A percentile compares a stretch with the other conserved stretches of the same genome.
These are phyloP conservation scores for Giardia duodenalis DNA, from an alignment of 208 protist genomes.

Conservation along the genomic window DNA sequence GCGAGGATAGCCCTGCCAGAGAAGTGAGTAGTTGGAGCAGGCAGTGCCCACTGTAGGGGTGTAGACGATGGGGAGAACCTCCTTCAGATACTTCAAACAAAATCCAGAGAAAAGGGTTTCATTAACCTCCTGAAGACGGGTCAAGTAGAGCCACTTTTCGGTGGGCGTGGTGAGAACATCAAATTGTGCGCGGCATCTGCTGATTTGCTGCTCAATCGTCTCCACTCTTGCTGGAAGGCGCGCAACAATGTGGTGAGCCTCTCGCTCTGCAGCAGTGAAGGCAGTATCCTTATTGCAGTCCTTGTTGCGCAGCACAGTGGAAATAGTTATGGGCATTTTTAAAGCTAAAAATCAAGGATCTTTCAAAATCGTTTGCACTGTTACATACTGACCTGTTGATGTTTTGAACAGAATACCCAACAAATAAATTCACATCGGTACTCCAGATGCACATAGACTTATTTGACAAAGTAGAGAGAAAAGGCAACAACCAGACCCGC, in stretches of 20 bases:
- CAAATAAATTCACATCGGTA: not conserved
- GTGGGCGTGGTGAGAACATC: not conserved
- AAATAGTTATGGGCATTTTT: not conserved
- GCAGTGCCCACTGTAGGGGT: constrained; percentile 47
- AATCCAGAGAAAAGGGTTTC: constrained; percentile 24
- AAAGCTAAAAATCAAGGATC: too few relatives aligned
- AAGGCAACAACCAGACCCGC: not conserved
- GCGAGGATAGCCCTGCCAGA: not conserved
- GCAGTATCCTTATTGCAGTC: constrained; percentile 32
- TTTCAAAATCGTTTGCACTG: too few relatives aligned
- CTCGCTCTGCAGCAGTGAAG: constrained; percentile 29
- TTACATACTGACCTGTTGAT: not conserved
- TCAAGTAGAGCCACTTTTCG: constrained; percentile 28
- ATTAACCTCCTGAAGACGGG: constrained; percentile 25
- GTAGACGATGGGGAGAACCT: constrained; percentile 43
- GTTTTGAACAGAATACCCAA: not conserved
- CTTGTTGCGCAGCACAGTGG: not conserved
- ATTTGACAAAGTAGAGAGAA: not conserved
- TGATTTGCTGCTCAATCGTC: constrained; percentile 35
- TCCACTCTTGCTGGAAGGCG: constrained; percentile 28
- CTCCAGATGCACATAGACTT: not conserved
- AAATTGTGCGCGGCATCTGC: not conserved
- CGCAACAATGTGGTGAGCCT: not conserved
- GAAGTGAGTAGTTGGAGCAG: constrained; percentile 35
- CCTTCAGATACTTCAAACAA: not conserved